phyloP scores from a whole-genome alignment of 768 basidiomycete genomes.

The Boletus sp. region DNA sequence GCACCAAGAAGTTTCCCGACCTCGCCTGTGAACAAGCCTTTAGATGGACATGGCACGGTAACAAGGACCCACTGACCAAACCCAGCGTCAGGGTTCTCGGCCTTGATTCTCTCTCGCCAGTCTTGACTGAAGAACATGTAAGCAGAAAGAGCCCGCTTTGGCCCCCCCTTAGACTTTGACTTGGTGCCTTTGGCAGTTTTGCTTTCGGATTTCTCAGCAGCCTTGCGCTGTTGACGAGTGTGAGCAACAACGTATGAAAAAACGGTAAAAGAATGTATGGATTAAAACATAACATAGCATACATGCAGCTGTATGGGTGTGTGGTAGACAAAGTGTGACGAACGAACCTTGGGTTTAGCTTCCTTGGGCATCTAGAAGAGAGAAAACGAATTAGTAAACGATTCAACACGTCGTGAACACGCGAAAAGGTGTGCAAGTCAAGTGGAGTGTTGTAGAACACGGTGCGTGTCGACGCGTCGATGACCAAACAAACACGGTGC shows the following conservation, averaged over 20 bases:
- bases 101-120: slow-evolving; percentile 92
- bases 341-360: slow-evolving; percentile 64
- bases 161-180: slow-evolving; percentile 62
- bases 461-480: slow-evolving; percentile 36
- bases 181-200: slow-evolving; percentile 57
- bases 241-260: slow-evolving; percentile 14
- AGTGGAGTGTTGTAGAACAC: slow-evolving; percentile 27
- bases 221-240: slow-evolving; percentile 55
- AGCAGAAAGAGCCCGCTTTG: slow-evolving; percentile 90
- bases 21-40: slow-evolving; percentile 53
- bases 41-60: slow-evolving; percentile 1
- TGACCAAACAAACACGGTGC: slow-evolving; percentile 35
- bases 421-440: slow-evolving; percentile 30
- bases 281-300: slow-evolving; percentile 12
- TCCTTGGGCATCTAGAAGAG: slow-evolving; percentile 73
- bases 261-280: neutral
- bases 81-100: slow-evolving; percentile 90
- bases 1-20: slow-evolving; percentile 92
- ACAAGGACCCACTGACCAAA: slow-evolving; percentile 59
- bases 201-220: slow-evolving; percentile 64
- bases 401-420: slow-evolving; percentile 39
- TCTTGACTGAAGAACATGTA: slow-evolving; percentile 99
- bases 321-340: neutral
- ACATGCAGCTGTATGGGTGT: slow-evolving; percentile 15
- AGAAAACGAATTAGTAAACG: slow-evolving; percentile 33